phyloP scores from a whole-genome alignment of 2,329 filamentous ascomycete genomes.

The Fusarium subtropicale region DNA sequence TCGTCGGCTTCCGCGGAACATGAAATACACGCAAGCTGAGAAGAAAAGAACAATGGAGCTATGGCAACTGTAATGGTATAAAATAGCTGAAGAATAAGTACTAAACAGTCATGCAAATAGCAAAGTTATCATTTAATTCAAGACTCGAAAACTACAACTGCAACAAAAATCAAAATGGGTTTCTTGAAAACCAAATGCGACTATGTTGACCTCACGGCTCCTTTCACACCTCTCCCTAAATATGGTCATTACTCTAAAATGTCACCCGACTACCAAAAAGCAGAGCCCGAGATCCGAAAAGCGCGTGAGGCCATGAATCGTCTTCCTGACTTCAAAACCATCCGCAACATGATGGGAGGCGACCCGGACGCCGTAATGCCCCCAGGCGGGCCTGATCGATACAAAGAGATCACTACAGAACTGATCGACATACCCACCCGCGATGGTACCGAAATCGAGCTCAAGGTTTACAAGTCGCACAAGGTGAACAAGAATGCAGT shows the following conservation, averaged over 20 bases:
- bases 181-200: slow-evolving; percentile 20
- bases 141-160: accelerated
- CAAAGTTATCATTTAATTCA: not conserved
- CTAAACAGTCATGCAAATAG: too few species aligned
- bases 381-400: slow-evolving; percentile 28
- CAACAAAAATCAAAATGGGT: slow-evolving; percentile 16
- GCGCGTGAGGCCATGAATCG: not conserved
- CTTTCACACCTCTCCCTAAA: slow-evolving; percentile 33
- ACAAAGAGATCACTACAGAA: slow-evolving; percentile 24
- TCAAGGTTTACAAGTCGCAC: slow-evolving; percentile 38
- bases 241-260: slow-evolving; percentile 38
- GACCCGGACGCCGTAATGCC: slow-evolving; percentile 39
- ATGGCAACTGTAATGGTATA: accelerated
- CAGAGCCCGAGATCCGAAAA: slow-evolving; percentile 1
- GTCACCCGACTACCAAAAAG: slow-evolving; percentile 10
- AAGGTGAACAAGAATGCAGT: slow-evolving; percentile 21
- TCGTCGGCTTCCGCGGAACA: not conserved
- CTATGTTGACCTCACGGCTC: slow-evolving; percentile 16
- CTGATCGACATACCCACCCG: slow-evolving; percentile 31
- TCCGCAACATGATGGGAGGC: slow-evolving; percentile 5
- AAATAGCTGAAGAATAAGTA: not conserved
- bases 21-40: not conserved
- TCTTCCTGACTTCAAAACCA: slow-evolving; percentile 4
- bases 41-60: accelerated
- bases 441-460: slow-evolving; percentile 32